These are phyloP conservation scores for Trichothecium roseum DNA, from an alignment of 2,329 filamentous ascomycete genomes.

Conservation along the genomic window DNA sequence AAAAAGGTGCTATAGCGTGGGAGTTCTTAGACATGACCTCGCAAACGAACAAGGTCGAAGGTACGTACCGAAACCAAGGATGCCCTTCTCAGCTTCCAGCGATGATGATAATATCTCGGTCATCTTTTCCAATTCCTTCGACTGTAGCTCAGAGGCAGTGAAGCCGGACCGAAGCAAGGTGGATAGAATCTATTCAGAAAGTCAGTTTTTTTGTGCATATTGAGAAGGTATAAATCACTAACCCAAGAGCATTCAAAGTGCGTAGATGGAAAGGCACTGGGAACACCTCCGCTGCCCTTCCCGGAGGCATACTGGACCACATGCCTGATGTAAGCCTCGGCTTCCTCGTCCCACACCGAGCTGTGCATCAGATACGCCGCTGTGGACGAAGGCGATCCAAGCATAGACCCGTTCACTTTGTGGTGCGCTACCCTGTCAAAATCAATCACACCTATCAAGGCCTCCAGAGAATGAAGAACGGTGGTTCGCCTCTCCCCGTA, in stretches of 20 bases:
- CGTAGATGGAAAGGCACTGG: slow-evolving; percentile 7
- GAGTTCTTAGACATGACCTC: too few species aligned
- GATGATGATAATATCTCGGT: slow-evolving; percentile 1
- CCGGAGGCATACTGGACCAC: slow-evolving; percentile 3
- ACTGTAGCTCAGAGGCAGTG: slow-evolving; percentile 3
- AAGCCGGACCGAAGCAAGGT: slow-evolving; percentile 4
- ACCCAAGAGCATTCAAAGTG: slow-evolving; percentile 7
- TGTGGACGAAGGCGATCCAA: slow-evolving; percentile 9
- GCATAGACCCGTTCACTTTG: slow-evolving; percentile 8
- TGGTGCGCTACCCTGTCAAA: slow-evolving; percentile 8
- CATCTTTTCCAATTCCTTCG: background rate
- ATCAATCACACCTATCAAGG: slow-evolving; percentile 8
- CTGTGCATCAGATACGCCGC: slow-evolving; percentile 10
- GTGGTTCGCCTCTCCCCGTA: background rate
- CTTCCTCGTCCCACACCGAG: slow-evolving; percentile 7
- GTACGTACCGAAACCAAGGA: slow-evolving; percentile 8
- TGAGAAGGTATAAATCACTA: background rate
- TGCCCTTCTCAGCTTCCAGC: slow-evolving; percentile 3
- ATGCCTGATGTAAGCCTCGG: slow-evolving; percentile 8
- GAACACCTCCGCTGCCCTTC: slow-evolving; percentile 5
- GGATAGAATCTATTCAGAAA: background rate
- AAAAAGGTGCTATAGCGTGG: slow-evolving; percentile 4
- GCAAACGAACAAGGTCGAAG: too few species aligned
- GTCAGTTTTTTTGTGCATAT: too few species aligned
- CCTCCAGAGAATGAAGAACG: slow-evolving; percentile 9